Conservation (phyloP, 495 filamentous ascomycete species). For the Umbilicaria muhlenbergii region DNA sequence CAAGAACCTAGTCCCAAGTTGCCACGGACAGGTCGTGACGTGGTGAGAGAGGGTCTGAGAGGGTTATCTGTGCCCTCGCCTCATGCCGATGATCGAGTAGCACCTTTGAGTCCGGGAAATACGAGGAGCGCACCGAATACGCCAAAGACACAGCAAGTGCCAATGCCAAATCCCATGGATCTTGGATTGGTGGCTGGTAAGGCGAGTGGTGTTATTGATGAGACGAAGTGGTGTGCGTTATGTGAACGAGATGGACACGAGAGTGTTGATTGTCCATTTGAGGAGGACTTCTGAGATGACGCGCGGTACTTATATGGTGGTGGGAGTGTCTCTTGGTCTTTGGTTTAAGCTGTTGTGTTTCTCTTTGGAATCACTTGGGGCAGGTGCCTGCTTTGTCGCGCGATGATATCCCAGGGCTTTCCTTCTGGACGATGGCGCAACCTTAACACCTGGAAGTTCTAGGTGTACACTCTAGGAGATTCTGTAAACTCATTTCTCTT, state of each 20-base stretch:
- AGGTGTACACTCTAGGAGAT: no score
- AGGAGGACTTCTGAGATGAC: constrained; percentile 47
- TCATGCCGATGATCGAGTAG: constrained; percentile 10
- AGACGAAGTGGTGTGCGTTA: constrained; percentile 87
- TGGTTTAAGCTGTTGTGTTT: no score
- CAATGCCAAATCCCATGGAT: constrained; percentile 46
- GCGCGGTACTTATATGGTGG: constrained; percentile 4
- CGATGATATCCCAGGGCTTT: no score
- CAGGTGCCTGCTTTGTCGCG: no score
- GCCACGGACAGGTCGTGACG: constrained; percentile 25
- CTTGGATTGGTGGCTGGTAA: constrained; percentile 69
- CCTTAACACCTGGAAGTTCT: no score
- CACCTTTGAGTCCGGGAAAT: constrained; percentile 23
- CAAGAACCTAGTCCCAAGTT: constrained; percentile 5
- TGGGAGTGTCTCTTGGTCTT: background rate
- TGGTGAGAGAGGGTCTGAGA: constrained; percentile 28
- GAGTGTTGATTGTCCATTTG: constrained; percentile 88
- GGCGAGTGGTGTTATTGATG: constrained; percentile 61
- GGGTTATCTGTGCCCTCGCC: constrained; percentile 21
- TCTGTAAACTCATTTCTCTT: no score
- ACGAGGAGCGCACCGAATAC: constrained; percentile 4
- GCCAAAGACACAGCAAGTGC: constrained; percentile 19
- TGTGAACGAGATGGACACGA: constrained; percentile 95
- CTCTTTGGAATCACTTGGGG: no score
- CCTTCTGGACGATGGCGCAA: no score